Percentiles rank a stretch among this genome's conserved stretches.
Conservation (phyloP, 768 basidiomycete species). For the Leucogyrophana mollusca region DNA sequence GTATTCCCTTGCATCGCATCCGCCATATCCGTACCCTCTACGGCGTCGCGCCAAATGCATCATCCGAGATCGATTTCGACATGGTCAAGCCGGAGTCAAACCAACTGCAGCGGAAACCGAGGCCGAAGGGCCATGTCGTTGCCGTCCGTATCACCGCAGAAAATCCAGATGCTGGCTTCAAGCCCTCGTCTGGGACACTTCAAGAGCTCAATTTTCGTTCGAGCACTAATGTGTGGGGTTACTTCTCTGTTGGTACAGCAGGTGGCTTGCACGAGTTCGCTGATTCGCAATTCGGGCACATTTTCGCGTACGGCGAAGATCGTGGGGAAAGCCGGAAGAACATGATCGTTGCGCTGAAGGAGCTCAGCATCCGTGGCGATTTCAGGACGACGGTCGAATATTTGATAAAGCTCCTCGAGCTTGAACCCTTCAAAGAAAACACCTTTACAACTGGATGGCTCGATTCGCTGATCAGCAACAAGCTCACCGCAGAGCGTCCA, state of each 20-base stretch:
- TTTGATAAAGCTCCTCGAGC: slow-evolving; percentile 94
- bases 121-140: slow-evolving; percentile 97
- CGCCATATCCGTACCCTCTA: slow-evolving; percentile 95
- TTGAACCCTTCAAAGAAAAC: slow-evolving; percentile 95
- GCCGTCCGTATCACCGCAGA: slow-evolving; percentile 99
- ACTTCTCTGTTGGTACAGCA: slow-evolving; percentile 94
- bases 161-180: slow-evolving; percentile 99
- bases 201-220: slow-evolving; percentile 99
- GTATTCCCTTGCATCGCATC: slow-evolving; percentile 92
- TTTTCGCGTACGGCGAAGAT: slow-evolving; percentile 98
- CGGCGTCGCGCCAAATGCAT: slow-evolving; percentile 86
- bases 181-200: slow-evolving; percentile 94
- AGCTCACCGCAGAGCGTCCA: slow-evolving; percentile 95
- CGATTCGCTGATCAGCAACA: slow-evolving; percentile 94
- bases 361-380: slow-evolving; percentile 97
- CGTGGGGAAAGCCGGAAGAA: slow-evolving; percentile 95
- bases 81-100: slow-evolving; percentile 86
- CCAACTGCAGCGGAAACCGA: slow-evolving; percentile 89
- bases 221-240: slow-evolving; percentile 99
- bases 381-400: slow-evolving; percentile 99
- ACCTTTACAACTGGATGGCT: slow-evolving; percentile 99
- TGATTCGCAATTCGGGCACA: slow-evolving; percentile 99
- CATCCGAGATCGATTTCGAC: slow-evolving; percentile 96
- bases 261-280: slow-evolving; percentile 99
- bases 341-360: slow-evolving; percentile 99